Percentiles rank a stretch among this genome's conserved stretches.
Conservation (phyloP, 768 basidiomycete genomes). For the Leccinum imitatum region DNA sequence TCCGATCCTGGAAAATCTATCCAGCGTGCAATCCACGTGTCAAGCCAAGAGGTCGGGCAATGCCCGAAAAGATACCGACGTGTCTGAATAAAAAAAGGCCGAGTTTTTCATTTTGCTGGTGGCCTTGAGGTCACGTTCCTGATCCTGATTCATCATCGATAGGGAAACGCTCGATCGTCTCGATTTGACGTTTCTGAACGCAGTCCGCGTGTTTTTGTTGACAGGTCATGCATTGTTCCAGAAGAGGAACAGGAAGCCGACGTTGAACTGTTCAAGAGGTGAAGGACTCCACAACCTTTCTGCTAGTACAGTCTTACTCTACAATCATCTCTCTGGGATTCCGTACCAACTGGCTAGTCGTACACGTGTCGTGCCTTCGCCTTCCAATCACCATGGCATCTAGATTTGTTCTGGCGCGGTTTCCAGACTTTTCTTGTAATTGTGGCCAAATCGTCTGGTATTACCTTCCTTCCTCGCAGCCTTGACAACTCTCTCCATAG, state of each 20-base stretch:
- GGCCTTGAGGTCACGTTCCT: slow-evolving; percentile 5
- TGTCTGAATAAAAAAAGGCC: neutral
- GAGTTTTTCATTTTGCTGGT: neutral
- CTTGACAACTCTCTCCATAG: slow-evolving; percentile 76
- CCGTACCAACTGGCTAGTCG: neutral
- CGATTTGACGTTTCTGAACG: slow-evolving; percentile 93
- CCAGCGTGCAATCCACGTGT: neutral
- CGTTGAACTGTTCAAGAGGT: slow-evolving; percentile 72
- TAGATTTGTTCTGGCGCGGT: slow-evolving; percentile 28
- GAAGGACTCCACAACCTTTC: neutral
- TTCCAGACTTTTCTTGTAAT: slow-evolving; percentile 61
- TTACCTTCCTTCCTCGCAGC: slow-evolving; percentile 60
- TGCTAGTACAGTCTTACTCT: neutral
- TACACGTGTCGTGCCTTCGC: neutral
- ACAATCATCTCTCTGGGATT: neutral
- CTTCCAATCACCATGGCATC: neutral
- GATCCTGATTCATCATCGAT: neutral
- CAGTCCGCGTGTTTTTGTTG: slow-evolving; percentile 54
- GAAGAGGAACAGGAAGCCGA: slow-evolving; percentile 88
- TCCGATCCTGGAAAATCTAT: neutral
- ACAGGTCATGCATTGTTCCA: slow-evolving; percentile 75
- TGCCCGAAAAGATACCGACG: neutral
- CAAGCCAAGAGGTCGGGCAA: neutral
- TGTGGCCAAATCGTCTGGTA: slow-evolving; percentile 63
- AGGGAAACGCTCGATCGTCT: slow-evolving; percentile 93